Base-by-base conservation (phyloP, 1,284 basidiomycete species). In the Hymenochaete sp. region DNA sequence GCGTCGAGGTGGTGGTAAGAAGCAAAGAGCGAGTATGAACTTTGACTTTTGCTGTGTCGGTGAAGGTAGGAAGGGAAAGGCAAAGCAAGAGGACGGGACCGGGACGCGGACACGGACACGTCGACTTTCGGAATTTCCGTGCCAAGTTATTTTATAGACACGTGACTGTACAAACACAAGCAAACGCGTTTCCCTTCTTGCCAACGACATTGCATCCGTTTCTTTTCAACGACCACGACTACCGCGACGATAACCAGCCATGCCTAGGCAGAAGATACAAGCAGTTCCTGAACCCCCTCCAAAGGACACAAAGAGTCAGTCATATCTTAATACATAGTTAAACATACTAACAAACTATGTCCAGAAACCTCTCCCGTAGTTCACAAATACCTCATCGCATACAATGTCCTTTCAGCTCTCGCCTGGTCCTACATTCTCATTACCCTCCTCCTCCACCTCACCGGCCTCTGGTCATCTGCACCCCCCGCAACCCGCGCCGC, bases 371-470 rank as follows among this genome's bases (percentile, higher is more conserved):
- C 38, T 11, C n/a, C 42, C 27, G 29, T 22, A 14, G 48, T 50
- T 22, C 75, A 70, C 53, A 67, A 65, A 62, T 95, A 93, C 66
- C 73, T 96, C 1, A 55, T 88, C 47, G 61, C 67, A 1, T 96
- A 91, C 73, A 95, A 96, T 67, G 53, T 74, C 50, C 57, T 82
- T 43, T 89, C 86, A 0, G 69, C 82, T 0, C 42, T 78, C 3
- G 82, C 79, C 35, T 95, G 92, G 92, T 62, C 63, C 0, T 75
- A 77, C 61, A 65, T 93, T 49, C 79, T 93, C 55, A 52, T 70
- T 56, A 19, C 8, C 44, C 37, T 37, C 26, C 55, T 41, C 19
- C 27, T 28, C 9, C 36, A 27, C 7, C 47, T 45, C 38, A 35
- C 35, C 10, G 44, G 47, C 13, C 24, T 44, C 2, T 32, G 18